Percentiles rank a stretch among this genome's conserved stretches.
Conservation (phyloP, 2,329 filamentous ascomycete genomes). For the Sporothrix euskadiensis region DNA sequence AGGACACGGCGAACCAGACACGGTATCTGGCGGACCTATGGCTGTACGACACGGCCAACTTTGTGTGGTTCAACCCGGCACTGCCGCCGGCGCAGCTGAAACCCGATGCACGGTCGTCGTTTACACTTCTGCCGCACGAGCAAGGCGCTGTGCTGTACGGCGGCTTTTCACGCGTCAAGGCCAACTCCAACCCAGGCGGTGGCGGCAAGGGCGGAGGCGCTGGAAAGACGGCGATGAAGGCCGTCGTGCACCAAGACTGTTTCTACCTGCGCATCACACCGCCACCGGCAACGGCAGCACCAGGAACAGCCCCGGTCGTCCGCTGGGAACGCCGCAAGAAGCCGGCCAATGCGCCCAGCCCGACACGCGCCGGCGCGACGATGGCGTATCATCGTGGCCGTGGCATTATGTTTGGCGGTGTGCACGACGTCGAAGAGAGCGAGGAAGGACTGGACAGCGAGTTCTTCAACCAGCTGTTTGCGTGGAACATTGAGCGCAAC, state of each 20-base stretch:
- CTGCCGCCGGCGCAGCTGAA: constrained; percentile 78
- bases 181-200: constrained; percentile 63
- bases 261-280: constrained; percentile 85
- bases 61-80: constrained; percentile 76
- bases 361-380: constrained; percentile 80
- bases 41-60: constrained; percentile 90
- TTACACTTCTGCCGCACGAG: constrained; percentile 88
- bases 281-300: constrained; percentile 65
- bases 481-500: constrained; percentile 95
- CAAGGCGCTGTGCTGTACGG: constrained; percentile 87
- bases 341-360: constrained; percentile 83
- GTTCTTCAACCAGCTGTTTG: constrained; percentile 89
- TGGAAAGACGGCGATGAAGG: constrained; percentile 69
- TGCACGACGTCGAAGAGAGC: constrained; percentile 86
- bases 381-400: constrained; percentile 94
- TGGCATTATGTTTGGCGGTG: constrained; percentile 90
- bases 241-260: constrained; percentile 90
- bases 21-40: constrained; percentile 92
- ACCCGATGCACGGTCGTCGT: constrained; percentile 87
- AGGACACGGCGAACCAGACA: constrained; percentile 92
- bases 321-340: constrained; percentile 93
- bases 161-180: constrained; percentile 89
- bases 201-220: constrained; percentile 55
- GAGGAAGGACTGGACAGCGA: constrained; percentile 96
- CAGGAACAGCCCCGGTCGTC: constrained; percentile 67